phyloP scores from a whole-genome alignment of 805 yeast genomes.

The Crinitomyces ghanaensis region DNA sequence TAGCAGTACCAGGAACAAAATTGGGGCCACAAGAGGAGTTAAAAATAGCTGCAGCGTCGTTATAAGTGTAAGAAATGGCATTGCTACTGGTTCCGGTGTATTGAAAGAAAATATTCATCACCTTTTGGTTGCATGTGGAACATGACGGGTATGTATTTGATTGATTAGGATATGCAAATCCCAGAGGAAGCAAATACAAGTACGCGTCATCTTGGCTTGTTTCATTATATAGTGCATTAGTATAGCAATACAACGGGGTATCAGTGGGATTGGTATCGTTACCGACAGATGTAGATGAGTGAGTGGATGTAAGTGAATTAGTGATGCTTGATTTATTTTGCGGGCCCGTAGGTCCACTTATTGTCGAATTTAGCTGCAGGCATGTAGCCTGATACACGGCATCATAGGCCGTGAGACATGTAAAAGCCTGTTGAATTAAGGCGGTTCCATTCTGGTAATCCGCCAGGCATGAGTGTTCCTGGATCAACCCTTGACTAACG shows the following conservation, averaged over 20 bases:
- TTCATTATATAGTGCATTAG: conserved; percentile 17
- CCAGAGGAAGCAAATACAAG: conserved; percentile 23
- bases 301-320: too few species aligned
- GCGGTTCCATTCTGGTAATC: conserved; percentile 20
- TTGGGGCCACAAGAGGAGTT: too few species aligned
- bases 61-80: conserved; percentile 20
- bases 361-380: conserved; percentile 7
- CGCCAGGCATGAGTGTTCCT: conserved; percentile 11
- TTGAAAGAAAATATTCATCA: conserved; percentile 19
- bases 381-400: conserved; percentile 22
- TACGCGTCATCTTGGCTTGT: conserved; percentile 18
- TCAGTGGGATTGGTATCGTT: conserved; percentile 2
- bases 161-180: conserved; percentile 16
- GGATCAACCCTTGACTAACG: conserved; percentile 12
- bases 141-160: conserved; percentile 16
- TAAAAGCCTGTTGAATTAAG: conserved; percentile 20
- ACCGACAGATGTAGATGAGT: neutral
- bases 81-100: conserved; percentile 16
- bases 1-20: too few species aligned
- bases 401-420: conserved; percentile 19
- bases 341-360: neutral
- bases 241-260: conserved; percentile 20
- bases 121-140: conserved; percentile 16
- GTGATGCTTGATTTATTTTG: neutral
- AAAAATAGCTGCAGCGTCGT: conserved; percentile 19